phyloP scores from a whole-genome alignment of 2,329 filamentous ascomycete genomes.

The Aureobasidium sp. region DNA sequence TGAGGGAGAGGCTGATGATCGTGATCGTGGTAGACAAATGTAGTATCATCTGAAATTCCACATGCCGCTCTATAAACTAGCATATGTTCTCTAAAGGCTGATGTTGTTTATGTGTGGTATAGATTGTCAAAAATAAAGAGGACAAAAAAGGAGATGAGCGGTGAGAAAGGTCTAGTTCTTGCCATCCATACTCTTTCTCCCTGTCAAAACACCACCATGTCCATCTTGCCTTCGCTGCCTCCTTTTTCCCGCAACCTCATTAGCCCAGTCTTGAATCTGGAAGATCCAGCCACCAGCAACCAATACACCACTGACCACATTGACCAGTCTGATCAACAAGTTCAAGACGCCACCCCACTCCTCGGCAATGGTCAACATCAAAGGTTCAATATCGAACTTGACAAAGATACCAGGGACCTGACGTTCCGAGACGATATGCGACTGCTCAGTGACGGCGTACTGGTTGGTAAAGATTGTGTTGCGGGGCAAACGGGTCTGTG shows the following conservation, averaged over 20 bases:
- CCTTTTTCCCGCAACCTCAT: constrained; percentile 53
- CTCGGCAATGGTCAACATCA: constrained; percentile 87
- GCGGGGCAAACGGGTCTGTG: constrained; percentile 38
- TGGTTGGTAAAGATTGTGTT: constrained; percentile 92
- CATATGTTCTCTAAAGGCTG: no score
- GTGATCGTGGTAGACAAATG: no score
- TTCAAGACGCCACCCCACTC: constrained; percentile 77
- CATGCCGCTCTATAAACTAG: no score
- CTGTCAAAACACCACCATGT: constrained; percentile 55
- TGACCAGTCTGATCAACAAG: constrained; percentile 85
- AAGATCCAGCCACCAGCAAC: constrained; percentile 96
- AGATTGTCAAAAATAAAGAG: no score
- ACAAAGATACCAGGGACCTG: constrained; percentile 92
- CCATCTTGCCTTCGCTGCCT: constrained; percentile 41
- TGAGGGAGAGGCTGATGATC: no score
- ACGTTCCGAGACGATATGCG: constrained; percentile 71
- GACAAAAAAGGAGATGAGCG: background rate
- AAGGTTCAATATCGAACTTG: constrained; percentile 99
- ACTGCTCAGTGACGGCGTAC: constrained; percentile 96
- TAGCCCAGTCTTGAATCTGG: constrained; percentile 81
- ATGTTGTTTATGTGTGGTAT: no score
- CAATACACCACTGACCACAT: constrained; percentile 89
- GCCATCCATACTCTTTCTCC: constrained; percentile 31
- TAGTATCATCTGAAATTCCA: no score
- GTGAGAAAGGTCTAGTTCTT: constrained; percentile 14